Evolutionary conservation across 257 asterid species (phyloP).

Genomic region (Solanum lycopersicoides): DNA sequence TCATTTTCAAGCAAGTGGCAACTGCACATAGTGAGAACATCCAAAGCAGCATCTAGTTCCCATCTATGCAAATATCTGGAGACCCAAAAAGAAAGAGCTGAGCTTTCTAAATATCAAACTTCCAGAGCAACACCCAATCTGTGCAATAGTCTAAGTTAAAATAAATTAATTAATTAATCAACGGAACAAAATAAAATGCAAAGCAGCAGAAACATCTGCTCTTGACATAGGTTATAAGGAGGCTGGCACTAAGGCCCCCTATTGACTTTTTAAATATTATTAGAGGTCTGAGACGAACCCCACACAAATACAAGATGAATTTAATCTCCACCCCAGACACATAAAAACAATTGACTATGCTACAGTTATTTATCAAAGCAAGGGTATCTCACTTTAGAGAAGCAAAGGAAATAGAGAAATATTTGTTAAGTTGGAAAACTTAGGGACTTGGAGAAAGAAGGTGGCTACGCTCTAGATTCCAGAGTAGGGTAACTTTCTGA

Average conservation of each 20-base stretch:
- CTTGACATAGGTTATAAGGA: neutral
- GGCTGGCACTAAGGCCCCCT: neutral
- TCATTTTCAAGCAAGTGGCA: slow-evolving; percentile 67
- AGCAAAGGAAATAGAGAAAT: neutral
- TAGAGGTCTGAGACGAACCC: neutral
- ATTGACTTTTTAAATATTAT: neutral
- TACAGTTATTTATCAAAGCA: neutral
- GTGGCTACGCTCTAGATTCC: neutral
- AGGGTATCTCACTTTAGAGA: neutral
- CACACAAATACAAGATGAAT: neutral
- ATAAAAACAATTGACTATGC: neutral
- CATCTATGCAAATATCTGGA: slow-evolving; percentile 69
- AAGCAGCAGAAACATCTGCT: neutral
- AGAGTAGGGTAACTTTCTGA: neutral
- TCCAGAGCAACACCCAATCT: neutral
- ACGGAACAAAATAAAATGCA: neutral
- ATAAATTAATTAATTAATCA: neutral
- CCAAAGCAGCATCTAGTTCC: slow-evolving; percentile 94
- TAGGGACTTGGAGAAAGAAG: neutral
- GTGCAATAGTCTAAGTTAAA: neutral
- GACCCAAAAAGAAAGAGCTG: neutral
- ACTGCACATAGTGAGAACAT: slow-evolving; percentile 92
- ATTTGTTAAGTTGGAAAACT: neutral
- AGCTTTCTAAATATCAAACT: neutral
- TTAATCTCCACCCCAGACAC: neutral